phyloP scores from a whole-genome alignment of 2,329 filamentous ascomycete genomes.

The Hypoxylon sp. region DNA sequence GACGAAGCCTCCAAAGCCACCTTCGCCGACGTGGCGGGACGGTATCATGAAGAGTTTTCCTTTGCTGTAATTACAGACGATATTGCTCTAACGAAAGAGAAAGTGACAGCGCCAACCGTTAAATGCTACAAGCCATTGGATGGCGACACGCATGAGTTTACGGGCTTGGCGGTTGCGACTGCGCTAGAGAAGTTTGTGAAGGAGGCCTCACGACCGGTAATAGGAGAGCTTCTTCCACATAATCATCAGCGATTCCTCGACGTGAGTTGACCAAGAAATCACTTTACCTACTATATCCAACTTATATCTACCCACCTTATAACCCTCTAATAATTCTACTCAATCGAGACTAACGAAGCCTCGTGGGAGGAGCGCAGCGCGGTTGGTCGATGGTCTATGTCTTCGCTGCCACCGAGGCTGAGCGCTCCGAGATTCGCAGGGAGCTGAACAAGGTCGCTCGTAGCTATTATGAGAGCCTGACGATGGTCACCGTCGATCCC shows the following conservation, averaged over 20 bases:
- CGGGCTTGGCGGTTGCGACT: conserved; percentile 32
- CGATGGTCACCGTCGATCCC: conserved; percentile 56
- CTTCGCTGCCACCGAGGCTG: conserved; percentile 52
- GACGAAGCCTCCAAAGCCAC: conserved; percentile 41
- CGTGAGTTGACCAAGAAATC: conserved; percentile 48
- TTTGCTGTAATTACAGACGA: conserved; percentile 52
- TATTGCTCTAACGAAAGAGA: conserved; percentile 36
- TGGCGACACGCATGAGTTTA: conserved; percentile 45
- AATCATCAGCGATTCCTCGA: conserved; percentile 56
- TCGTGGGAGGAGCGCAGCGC: conserved; percentile 44
- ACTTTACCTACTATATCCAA: no score
- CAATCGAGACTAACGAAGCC: conserved; percentile 1
- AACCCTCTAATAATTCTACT: neutral
- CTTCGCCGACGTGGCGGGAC: conserved; percentile 50
- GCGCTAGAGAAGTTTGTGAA: conserved; percentile 51
- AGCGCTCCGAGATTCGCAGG: conserved; percentile 52
- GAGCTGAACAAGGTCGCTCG: conserved; percentile 53
- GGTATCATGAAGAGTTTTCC: conserved; percentile 55
- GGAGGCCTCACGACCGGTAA: conserved; percentile 50
- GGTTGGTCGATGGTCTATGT: conserved; percentile 59
- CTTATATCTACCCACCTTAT: no score
- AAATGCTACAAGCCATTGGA: conserved; percentile 54
- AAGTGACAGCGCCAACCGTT: conserved; percentile 42
- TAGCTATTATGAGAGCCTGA: conserved; percentile 55
- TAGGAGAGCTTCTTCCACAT: conserved; percentile 54